Evolutionary conservation across 331 rosid species (phyloP).

Genomic region (Saraca asoca): DNA sequence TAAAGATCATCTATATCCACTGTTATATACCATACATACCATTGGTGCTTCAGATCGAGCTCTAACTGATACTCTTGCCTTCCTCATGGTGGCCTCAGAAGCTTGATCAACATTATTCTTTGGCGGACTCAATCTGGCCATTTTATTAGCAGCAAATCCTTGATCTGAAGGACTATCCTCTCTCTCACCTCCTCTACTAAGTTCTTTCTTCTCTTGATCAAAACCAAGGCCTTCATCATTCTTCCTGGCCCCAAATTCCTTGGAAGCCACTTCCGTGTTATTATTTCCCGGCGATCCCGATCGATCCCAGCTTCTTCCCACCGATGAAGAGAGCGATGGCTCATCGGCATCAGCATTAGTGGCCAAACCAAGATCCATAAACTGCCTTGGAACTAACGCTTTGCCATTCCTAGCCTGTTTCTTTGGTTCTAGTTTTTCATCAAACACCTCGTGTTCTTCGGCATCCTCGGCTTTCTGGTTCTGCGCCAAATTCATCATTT

Average conservation of each 20-base stretch:
- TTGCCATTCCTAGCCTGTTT: constrained; percentile 31
- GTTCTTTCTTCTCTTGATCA: constrained; percentile 49
- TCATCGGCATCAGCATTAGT: constrained; percentile 40
- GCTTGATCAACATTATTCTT: constrained; percentile 57
- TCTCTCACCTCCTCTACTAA: constrained; percentile 33
- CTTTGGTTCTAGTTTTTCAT: constrained; percentile 29
- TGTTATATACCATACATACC: constrained; percentile 44
- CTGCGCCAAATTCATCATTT: constrained; percentile 43
- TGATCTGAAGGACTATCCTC: constrained; percentile 53
- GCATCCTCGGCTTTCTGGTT: constrained; percentile 38
- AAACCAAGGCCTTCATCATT: constrained; percentile 35
- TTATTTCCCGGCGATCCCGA: constrained; percentile 45
- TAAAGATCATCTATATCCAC: not conserved
- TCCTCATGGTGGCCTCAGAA: constrained; percentile 75
- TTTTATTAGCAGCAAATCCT: constrained; percentile 45
- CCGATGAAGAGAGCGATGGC: constrained; percentile 51
- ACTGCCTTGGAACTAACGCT: constrained; percentile 53
- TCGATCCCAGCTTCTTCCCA: constrained; percentile 42
- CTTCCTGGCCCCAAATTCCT: constrained; percentile 3
- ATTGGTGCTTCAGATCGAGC: constrained; percentile 76
- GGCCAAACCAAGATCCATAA: constrained; percentile 75
- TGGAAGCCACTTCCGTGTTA: constrained; percentile 36
- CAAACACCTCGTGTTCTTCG: constrained; percentile 23
- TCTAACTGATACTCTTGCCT: constrained; percentile 85
- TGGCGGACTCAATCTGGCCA: constrained; percentile 52